Base-by-base conservation (phyloP, 768 basidiomycete species). In the Xanthoconium stramineum region DNA sequence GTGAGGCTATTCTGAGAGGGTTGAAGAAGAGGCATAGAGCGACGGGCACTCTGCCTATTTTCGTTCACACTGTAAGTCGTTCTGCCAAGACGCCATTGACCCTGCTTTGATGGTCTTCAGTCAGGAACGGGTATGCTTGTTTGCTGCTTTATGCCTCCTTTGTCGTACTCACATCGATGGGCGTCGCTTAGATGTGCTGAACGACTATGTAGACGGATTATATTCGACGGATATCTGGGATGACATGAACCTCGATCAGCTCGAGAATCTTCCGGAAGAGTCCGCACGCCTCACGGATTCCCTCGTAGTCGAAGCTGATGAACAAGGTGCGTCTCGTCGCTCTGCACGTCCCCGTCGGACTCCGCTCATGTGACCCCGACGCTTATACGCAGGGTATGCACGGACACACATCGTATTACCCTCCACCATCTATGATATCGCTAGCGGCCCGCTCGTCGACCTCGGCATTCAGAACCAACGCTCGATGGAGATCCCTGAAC, bases 41-140 rank as follows among this genome's bases (percentile, higher is more conserved):
- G 24, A 77, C 77, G 6, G 80, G 79, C 3, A 70, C 62, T 1
- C 59, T 68, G 1, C 76, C 82, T 4, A 72, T 76, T 52, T 74
- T 82, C 28, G 82, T 88, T 28, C 82, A 88, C 63, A 85, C 84
- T 0, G 85, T 82, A 60, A 54, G 82, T 45, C 30, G 20, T 14
- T 33, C 32, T 9, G 13, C 35, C 5, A 2, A n/a, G n/a, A 3
- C 2, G 35, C 4, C 35, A 7, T 7, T 5, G 8, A 53, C 29
- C 6, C 14, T 28, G 15, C 8, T 19, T 10, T 14, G 28, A 3
- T 20, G n/a, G 5, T 32, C 14, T 65, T 8, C 20, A 81, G 79
- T 82, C 81, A 35, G 80, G 81, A 17, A 78, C 79, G 28, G 79
- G 79, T 77, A 58, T 38, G 65, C 40, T 45, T 40, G 15, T 0